A percentile compares a stretch with the other conserved stretches of the same genome.
Evolutionary conservation across 192 early-diverging fungal genomes (phyloP).

Genomic region (Coemansia pectinata): DNA sequence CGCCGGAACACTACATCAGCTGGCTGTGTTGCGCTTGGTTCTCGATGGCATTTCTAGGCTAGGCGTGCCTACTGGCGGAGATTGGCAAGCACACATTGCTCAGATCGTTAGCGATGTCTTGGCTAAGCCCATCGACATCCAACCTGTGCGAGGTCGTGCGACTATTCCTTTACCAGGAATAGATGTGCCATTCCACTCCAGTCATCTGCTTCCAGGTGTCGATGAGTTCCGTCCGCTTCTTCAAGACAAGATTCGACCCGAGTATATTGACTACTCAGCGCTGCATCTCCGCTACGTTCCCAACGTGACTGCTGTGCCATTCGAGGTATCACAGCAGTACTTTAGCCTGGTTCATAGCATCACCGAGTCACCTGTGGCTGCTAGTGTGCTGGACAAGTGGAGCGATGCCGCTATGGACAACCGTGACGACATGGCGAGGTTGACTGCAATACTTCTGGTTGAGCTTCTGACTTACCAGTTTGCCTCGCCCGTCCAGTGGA

Average conservation of each 20-base stretch:
- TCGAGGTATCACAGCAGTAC: slow-evolving; percentile 76
- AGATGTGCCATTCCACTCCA: slow-evolving; percentile 91
- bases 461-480: slow-evolving; percentile 95
- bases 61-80: slow-evolving; percentile 68
- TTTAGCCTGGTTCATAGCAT: slow-evolving; percentile 67
- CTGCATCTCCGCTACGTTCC: slow-evolving; percentile 88
- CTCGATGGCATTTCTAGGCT: slow-evolving; percentile 80
- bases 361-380: slow-evolving; percentile 70
- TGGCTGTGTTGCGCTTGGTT: slow-evolving; percentile 80
- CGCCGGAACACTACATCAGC: slow-evolving; percentile 74
- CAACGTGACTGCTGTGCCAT: slow-evolving; percentile 90
- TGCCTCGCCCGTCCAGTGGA: slow-evolving; percentile 92
- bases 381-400: slow-evolving; percentile 74
- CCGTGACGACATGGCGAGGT: slow-evolving; percentile 34
- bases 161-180: slow-evolving; percentile 89
- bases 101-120: slow-evolving; percentile 70
- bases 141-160: slow-evolving; percentile 76
- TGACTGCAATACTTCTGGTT: slow-evolving; percentile 77
- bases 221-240: slow-evolving; percentile 81
- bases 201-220: slow-evolving; percentile 76
- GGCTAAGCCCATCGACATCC: slow-evolving; percentile 60
- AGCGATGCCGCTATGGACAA: slow-evolving; percentile 16
- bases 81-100: slow-evolving; percentile 78
- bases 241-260: slow-evolving; percentile 68
- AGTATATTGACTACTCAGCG: slow-evolving; percentile 65